Percentiles rank a stretch among this genome's conserved stretches.
phyloP scores from a whole-genome alignment of 1,284 basidiomycete genomes.

The Tilletiopsis washingtonensis region DNA sequence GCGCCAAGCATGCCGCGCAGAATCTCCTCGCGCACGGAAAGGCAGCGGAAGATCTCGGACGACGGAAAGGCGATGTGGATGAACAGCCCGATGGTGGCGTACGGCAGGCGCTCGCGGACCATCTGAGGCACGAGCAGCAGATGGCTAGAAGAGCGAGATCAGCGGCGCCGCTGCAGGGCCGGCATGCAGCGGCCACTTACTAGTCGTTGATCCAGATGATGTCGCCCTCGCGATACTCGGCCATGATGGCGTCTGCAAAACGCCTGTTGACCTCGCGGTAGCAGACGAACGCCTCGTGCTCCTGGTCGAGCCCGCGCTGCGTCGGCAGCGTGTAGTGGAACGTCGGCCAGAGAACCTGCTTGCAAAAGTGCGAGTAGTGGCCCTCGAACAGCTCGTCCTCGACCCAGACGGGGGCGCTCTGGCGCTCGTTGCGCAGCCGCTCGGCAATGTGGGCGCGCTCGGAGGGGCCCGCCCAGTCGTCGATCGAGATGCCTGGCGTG shows the following conservation, averaged over 20 bases:
- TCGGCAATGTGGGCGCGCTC: constrained; percentile 57
- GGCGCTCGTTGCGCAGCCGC: constrained; percentile 56
- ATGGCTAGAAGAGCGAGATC: constrained; percentile 61
- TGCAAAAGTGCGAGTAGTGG: constrained; percentile 79
- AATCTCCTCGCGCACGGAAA: constrained; percentile 55
- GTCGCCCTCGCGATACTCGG: constrained; percentile 69
- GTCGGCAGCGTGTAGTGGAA: constrained; percentile 78
- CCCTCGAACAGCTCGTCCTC: constrained; percentile 55
- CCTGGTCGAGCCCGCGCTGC: constrained; percentile 70
- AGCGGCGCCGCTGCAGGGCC: too few relatives aligned
- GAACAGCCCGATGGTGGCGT: constrained; percentile 75
- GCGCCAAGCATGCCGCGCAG: constrained; percentile 67
- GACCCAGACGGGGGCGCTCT: constrained; percentile 72
- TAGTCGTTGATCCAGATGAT: constrained; percentile 55
- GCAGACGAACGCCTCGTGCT: constrained; percentile 64
- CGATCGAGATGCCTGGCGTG: constrained; percentile 33
- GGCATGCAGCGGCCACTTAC: too few relatives aligned
- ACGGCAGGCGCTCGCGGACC: constrained; percentile 58
- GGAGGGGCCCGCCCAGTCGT: constrained; percentile 29
- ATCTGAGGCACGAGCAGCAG: constrained; percentile 73
- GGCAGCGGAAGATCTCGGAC: constrained; percentile 77
- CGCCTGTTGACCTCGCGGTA: constrained; percentile 74
- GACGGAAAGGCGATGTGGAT: constrained; percentile 80
- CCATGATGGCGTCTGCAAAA: constrained; percentile 69
- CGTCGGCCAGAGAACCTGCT: constrained; percentile 81